Evolutionary conservation across 2,329 filamentous ascomycete species (phyloP), one percentile per base, ranked within the genome.

Genomic region (Cercospora canescens): DNA sequence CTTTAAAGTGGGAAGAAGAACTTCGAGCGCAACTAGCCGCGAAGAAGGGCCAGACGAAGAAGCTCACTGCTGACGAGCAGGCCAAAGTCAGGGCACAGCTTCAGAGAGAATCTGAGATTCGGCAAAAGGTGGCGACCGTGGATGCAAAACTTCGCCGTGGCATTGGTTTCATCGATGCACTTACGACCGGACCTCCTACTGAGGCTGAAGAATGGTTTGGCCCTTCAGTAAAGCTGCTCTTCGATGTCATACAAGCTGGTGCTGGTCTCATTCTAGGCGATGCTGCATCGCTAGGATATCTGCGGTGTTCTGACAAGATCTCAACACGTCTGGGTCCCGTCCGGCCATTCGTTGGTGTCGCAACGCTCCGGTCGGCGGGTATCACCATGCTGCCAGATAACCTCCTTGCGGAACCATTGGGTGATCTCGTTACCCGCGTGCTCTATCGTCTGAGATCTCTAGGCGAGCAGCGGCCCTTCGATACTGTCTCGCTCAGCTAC

Each of bases 1-100:
- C 93, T 1, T 80, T 97, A 45, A 97, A 97, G 79, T 99, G 96
- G 95, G 95, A 99, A 79, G 91, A 94, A 77, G 95, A 99, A 70
- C 84, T 99, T 7, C 86, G 94, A 64, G 86, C 88, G 41, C 93
- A 97, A 73, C 81, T 99, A 45, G 93, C 94, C n/a, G 86, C 92
- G 76, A 99, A 98, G 83, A 97, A 94, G 78, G 94, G 94, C 1
- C 88, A 91, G 67, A 88, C 93, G 73, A 94, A 93, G 81, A 99
- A 97, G 80, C 87, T 98, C 9, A 95, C 92, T 0, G 81, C 92
- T 0, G 95, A 98, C 37, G 94, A 99, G 74, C 90, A 90, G 71
- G 87, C 90, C 32, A 98, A 97, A 79, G 91, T 98, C 64, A 94
- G 95, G 60, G 90, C 92, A 6, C 95, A 99, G 74, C 82, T 98